A percentile compares a stretch with the other conserved stretches of the same genome.
phyloP scores from a whole-genome alignment of 441 rosid species.

The Pelargonium australe region DNA sequence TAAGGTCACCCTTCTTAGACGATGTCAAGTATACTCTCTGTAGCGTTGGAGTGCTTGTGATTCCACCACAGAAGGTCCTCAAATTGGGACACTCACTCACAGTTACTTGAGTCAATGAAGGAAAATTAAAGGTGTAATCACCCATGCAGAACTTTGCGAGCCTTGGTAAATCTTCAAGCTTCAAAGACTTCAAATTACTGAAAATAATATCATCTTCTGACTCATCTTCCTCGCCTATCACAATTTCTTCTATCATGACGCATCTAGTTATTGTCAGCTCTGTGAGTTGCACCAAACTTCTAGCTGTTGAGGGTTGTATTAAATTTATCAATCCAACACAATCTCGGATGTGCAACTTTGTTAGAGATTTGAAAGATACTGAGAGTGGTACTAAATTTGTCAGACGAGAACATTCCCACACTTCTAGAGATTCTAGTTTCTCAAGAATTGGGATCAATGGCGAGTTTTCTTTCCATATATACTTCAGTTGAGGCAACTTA shows the following conservation, averaged over 20 bases:
- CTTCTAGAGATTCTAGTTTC: not conserved
- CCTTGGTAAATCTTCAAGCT: not conserved
- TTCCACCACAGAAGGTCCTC: not conserved
- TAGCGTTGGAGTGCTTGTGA: constrained; percentile 12
- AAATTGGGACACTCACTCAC: not conserved
- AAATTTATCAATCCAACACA: not conserved
- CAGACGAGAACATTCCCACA: no score
- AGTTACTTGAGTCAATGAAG: not conserved
- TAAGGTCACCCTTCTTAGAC: constrained; percentile 15
- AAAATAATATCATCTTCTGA: not conserved
- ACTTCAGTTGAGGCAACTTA: not conserved
- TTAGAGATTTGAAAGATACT: not conserved
- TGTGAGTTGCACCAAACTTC: not conserved
- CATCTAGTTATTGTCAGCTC: not conserved
- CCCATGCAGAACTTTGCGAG: not conserved
- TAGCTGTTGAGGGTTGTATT: not conserved
- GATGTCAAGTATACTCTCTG: not conserved
- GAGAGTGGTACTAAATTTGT: not conserved
- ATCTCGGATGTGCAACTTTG: not conserved
- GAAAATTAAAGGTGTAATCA: not conserved
- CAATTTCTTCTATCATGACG: not conserved
- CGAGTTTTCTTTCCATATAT: not conserved
- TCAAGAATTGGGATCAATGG: not conserved
- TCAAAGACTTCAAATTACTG: not conserved
- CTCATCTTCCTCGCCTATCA: not conserved